Conservation (phyloP, 805 yeast species). For the Starmerella vitae region DNA sequence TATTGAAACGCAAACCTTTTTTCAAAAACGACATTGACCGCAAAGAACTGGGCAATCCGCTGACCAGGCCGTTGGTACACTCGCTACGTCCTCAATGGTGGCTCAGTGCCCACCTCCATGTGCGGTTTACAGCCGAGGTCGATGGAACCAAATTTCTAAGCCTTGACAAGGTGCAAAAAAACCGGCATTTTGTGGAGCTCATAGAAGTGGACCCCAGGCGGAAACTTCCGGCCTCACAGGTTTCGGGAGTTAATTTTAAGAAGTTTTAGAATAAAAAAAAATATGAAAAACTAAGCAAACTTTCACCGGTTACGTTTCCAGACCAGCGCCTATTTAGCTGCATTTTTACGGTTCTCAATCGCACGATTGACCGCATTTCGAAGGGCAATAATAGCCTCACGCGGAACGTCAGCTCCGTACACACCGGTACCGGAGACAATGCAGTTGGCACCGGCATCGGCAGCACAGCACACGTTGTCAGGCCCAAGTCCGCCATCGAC, state of each 20-base stretch:
- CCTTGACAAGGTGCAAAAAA: slow-evolving; percentile 69
- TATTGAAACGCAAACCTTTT: slow-evolving; percentile 50
- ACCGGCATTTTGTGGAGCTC: slow-evolving; percentile 44
- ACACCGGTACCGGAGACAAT: slow-evolving; percentile 96
- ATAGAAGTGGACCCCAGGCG: slow-evolving; percentile 24
- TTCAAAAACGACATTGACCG: slow-evolving; percentile 49
- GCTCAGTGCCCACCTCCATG: slow-evolving; percentile 88
- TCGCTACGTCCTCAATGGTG: slow-evolving; percentile 59
- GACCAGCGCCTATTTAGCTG: not conserved
- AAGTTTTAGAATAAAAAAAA: too few species aligned
- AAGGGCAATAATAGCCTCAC: slow-evolving; percentile 55
- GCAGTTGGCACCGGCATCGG: slow-evolving; percentile 95
- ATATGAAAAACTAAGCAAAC: too few species aligned
- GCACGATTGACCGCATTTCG: slow-evolving; percentile 41
- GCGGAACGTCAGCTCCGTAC: slow-evolving; percentile 71
- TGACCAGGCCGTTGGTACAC: slow-evolving; percentile 33
- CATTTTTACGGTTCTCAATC: slow-evolving; percentile 5
- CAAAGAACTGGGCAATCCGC: slow-evolving; percentile 58
- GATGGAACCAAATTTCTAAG: slow-evolving; percentile 51
- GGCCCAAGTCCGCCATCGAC: slow-evolving; percentile 94
- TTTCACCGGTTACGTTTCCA: not conserved
- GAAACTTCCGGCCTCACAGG: too few species aligned
- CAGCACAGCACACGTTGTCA: slow-evolving; percentile 73
- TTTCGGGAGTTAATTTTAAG: too few species aligned
- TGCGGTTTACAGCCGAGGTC: slow-evolving; percentile 47